Conservation (phyloP, 768 basidiomycete genomes). For the Phanerodontia chrysosporium region DNA sequence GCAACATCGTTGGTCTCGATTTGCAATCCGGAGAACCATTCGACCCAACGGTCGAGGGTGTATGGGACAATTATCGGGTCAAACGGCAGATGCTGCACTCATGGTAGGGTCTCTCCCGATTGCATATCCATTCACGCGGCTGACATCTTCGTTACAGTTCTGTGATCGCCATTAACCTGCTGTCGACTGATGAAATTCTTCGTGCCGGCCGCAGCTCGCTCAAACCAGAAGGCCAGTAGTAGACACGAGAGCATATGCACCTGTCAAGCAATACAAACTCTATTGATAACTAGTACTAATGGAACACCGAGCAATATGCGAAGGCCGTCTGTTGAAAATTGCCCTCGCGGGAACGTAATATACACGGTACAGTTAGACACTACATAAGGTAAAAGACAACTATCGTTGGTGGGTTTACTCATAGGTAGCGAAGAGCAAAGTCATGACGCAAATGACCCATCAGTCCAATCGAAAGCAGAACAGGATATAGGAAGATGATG, state of each 20-base stretch:
- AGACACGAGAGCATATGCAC: conserved; percentile 15
- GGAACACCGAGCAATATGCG: neutral
- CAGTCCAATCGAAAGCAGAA: neutral
- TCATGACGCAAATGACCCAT: neutral
- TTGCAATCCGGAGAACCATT: conserved; percentile 92
- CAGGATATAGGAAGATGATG: neutral
- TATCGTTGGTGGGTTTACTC: neutral
- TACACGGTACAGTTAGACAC: conserved; percentile 4
- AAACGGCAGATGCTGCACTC: conserved; percentile 99
- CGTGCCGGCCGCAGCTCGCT: conserved; percentile 84
- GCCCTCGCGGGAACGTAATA: neutral
- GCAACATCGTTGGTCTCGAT: conserved; percentile 89
- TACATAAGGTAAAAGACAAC: conserved; percentile 3
- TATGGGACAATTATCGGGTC: conserved; percentile 99
- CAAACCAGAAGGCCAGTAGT: conserved; percentile 72
- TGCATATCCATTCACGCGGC: conserved; percentile 14
- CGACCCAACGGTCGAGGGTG: conserved; percentile 91
- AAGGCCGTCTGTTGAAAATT: neutral
- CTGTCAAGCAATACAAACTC: conserved; percentile 1
- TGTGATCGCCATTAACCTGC: conserved; percentile 90
- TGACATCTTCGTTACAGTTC: conserved; percentile 44
- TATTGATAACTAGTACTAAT: conserved; percentile 3
- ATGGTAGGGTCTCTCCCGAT: conserved; percentile 50
- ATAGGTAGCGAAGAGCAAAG: neutral
- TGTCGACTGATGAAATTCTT: conserved; percentile 95